Base-by-base conservation (phyloP, 2,329 filamentous ascomycete genomes). In the Aspergillus novoparasiticus region DNA sequence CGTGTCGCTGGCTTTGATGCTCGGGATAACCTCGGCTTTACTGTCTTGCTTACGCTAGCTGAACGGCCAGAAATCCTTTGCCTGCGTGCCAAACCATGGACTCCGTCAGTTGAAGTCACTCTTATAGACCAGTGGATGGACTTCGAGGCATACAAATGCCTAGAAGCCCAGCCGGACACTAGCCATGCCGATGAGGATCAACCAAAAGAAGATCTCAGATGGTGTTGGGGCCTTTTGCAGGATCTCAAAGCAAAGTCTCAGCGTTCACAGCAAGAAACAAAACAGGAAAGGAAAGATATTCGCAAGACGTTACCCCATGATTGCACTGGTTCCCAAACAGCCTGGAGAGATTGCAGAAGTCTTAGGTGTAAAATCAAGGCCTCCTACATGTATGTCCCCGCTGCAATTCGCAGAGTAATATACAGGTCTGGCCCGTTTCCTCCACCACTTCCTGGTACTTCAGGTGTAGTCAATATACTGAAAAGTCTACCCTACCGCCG, bases 291-390 rank as follows among this genome's bases (percentile, higher is more conserved):
- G 54, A 34, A 67, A n/a, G 68, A 66, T 26, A 72, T 76, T 51
- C 68, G 69, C 46, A 63, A 67, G 36, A 68, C 74, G 11, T 66
- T 77, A 19, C 67, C 72, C 43, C 63, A 70, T 28, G 71, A 75
- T 39, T 76, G 43, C 36, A 26, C 43, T 14, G 51, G n/a, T 28
- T 51, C n/a, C n/a, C 34, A 23, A 2, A n/a, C 45, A 23, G 62
- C 64, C 41, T 69, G 71, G 64, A 65, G 68, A 55, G 60, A 71
- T 45, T 75, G 72, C 58, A 56, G 62, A 10, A 69, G 51, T 55
- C 54, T 77, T 41, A 67, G 54, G 56, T 78, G 76, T 65, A 71
- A 73, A 45, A 63, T 74, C 53, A 66, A 71, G 30, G 70, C 69
- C 21, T 72, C 72, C 3, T 66, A 75, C 36, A 67, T 69, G 26